Conservation (phyloP, 257 asterid genomes). For the Misopates orontium region DNA sequence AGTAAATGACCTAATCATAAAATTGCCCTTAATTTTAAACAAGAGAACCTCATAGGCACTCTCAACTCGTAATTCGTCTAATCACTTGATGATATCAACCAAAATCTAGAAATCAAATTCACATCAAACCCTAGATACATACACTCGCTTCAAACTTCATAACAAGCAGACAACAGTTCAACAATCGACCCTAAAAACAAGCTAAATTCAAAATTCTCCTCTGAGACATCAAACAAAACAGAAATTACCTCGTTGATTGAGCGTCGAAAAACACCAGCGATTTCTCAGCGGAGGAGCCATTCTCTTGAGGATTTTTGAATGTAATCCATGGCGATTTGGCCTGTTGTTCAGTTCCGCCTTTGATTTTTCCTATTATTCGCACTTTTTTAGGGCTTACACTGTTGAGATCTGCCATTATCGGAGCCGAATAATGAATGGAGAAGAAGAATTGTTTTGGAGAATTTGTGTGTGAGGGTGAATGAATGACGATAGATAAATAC, state of each 20-base stretch:
- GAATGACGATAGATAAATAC: constrained; percentile 1
- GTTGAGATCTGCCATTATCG: constrained; percentile 24
- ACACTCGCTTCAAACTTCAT: background rate
- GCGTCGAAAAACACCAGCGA: constrained; percentile 41
- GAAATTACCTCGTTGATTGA: constrained; percentile 44
- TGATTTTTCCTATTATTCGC: constrained; percentile 58
- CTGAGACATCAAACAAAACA: background rate
- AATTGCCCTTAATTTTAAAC: background rate
- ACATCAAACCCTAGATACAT: background rate
- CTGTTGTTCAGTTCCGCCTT: constrained; percentile 48
- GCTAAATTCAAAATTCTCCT: background rate
- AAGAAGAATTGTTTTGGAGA: no score
- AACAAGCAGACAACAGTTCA: background rate
- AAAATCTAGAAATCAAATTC: background rate
- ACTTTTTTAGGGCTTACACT: constrained; percentile 35
- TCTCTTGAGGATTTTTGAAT: constrained; percentile 36
- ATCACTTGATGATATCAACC: no score
- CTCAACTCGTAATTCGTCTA: background rate
- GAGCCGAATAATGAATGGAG: background rate
- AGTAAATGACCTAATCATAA: background rate
- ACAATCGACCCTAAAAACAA: background rate
- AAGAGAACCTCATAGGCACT: background rate
- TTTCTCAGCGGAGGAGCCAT: constrained; percentile 33
- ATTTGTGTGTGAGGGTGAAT: constrained; percentile 21
- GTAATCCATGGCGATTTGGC: constrained; percentile 52